A percentile compares a stretch with the other conserved stretches of the same genome.
phyloP scores from a whole-genome alignment of 2,329 filamentous ascomycete genomes.

The Nigrograna mackinnonii region DNA sequence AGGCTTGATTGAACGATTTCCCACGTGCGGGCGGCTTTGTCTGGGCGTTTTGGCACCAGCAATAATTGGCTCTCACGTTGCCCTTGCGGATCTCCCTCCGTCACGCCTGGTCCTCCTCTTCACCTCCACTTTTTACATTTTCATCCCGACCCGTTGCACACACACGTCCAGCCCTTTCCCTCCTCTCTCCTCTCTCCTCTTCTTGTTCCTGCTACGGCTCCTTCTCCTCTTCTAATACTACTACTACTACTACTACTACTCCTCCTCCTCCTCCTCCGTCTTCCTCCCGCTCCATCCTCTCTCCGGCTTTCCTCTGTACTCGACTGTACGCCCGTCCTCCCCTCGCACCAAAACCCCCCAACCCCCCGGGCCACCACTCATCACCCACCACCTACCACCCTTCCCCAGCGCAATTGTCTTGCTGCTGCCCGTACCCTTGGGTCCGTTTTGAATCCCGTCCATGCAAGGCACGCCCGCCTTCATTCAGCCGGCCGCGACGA shows the following conservation, averaged over 20 bases:
- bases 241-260: background rate
- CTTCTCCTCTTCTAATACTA: background rate
- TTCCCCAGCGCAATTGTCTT: constrained; percentile 17
- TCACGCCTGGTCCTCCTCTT: constrained; percentile 16
- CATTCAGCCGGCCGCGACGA: constrained; percentile 22
- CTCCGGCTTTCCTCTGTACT: background rate
- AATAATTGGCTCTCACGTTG: constrained; percentile 32
- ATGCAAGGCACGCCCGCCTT: constrained; percentile 42
- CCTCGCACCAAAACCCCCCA: no score
- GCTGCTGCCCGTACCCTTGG: constrained; percentile 25
- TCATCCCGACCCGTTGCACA: constrained; percentile 28
- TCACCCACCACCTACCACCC: constrained; percentile 8
- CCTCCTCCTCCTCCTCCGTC: background rate
- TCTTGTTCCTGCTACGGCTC: background rate
- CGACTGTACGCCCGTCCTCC: no score
- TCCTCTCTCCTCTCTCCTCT: constrained; percentile 2
- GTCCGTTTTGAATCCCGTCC: constrained; percentile 22
- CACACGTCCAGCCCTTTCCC: constrained; percentile 31
- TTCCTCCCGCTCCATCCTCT: background rate
- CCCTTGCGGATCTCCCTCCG: constrained; percentile 23
- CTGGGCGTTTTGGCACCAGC: constrained; percentile 23
- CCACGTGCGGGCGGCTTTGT: constrained; percentile 37
- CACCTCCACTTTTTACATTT: constrained; percentile 18
- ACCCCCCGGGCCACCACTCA: no score
- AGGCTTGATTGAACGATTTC: constrained; percentile 42